phyloP scores from a whole-genome alignment of 805 yeast genomes.

The Zygotorulaspora sp. region DNA sequence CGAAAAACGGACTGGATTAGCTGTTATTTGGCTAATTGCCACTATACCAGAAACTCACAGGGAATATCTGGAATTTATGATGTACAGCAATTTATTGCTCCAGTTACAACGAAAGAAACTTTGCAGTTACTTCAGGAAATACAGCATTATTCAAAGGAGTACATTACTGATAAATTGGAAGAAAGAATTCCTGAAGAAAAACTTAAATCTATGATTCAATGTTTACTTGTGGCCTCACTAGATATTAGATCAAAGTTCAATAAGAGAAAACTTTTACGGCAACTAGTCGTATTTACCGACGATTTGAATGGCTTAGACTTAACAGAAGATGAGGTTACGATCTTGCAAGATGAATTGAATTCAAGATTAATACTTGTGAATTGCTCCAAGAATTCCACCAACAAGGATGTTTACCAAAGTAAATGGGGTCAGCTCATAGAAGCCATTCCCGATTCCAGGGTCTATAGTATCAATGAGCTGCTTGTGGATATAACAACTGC shows the following conservation, averaged over 20 bases:
- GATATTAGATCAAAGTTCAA: conserved; percentile 24
- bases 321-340: conserved; percentile 23
- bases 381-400: conserved; percentile 11
- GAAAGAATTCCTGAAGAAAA: conserved; percentile 1
- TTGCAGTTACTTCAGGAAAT: conserved; percentile 11
- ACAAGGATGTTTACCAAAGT: conserved; percentile 3
- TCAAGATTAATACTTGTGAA: conserved; percentile 24
- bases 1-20: conserved; percentile 33
- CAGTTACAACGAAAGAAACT: conserved; percentile 18
- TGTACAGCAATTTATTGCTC: conserved; percentile 21
- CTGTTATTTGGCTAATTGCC: conserved; percentile 22
- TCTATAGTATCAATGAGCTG: conserved; percentile 20
- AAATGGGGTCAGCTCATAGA: conserved; percentile 23
- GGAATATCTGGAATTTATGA: conserved; percentile 22
- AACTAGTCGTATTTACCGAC: conserved; percentile 28
- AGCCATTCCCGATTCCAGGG: conserved; percentile 16
- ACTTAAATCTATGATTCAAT: conserved; percentile 18
- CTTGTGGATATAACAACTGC: conserved; percentile 17
- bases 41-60: conserved; percentile 16
- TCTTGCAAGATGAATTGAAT: conserved; percentile 22
- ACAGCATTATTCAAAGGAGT: conserved; percentile 8
- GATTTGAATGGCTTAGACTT: conserved; percentile 25
- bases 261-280: conserved; percentile 23
- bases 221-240: conserved; percentile 24
- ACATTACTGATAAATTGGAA: conserved; percentile 1